These are phyloP conservation scores for Ascomycota sp. DNA, from an alignment of 2,329 filamentous ascomycete genomes.

Conservation along the genomic window DNA sequence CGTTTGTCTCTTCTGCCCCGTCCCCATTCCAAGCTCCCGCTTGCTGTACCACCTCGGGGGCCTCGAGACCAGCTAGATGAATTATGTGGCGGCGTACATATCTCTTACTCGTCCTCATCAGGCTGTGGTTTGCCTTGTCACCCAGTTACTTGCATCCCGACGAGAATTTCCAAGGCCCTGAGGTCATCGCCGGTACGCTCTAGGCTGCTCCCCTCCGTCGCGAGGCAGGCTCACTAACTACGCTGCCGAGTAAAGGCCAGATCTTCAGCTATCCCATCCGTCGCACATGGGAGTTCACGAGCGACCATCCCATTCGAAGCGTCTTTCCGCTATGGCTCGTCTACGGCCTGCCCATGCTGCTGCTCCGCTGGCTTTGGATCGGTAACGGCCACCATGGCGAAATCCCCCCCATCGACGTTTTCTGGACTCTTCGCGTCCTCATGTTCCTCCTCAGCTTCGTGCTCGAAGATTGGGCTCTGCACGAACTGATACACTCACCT, in stretches of 20 bases:
- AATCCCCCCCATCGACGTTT: slow-evolving; percentile 68
- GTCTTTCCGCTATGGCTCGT: slow-evolving; percentile 91
- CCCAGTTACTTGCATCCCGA: slow-evolving; percentile 96
- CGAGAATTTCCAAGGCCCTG: slow-evolving; percentile 96
- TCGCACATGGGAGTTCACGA: slow-evolving; percentile 91
- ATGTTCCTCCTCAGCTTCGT: slow-evolving; percentile 96
- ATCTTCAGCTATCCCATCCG: slow-evolving; percentile 84
- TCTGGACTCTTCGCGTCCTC: slow-evolving; percentile 69
- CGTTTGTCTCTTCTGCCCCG: no score
- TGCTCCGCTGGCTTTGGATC: slow-evolving; percentile 82
- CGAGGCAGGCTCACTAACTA: neutral
- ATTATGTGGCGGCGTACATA: slow-evolving; percentile 84
- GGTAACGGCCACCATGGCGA: slow-evolving; percentile 59
- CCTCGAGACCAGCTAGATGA: slow-evolving; percentile 3
- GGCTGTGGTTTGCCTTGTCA: slow-evolving; percentile 83
- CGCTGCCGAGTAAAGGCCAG: slow-evolving; percentile 47
- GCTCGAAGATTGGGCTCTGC: slow-evolving; percentile 89
- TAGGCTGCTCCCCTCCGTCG: neutral
- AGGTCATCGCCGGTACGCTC: slow-evolving; percentile 76
- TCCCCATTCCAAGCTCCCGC: no score
- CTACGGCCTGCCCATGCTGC: slow-evolving; percentile 83
- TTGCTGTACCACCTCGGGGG: slow-evolving; percentile 7
- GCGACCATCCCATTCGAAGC: slow-evolving; percentile 73
- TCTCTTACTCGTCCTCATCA: slow-evolving; percentile 63
- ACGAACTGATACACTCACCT: slow-evolving; percentile 67